Evolutionary conservation across 2,329 filamentous ascomycete genomes (phyloP).

Genomic region (Penicillium vulpinum): DNA sequence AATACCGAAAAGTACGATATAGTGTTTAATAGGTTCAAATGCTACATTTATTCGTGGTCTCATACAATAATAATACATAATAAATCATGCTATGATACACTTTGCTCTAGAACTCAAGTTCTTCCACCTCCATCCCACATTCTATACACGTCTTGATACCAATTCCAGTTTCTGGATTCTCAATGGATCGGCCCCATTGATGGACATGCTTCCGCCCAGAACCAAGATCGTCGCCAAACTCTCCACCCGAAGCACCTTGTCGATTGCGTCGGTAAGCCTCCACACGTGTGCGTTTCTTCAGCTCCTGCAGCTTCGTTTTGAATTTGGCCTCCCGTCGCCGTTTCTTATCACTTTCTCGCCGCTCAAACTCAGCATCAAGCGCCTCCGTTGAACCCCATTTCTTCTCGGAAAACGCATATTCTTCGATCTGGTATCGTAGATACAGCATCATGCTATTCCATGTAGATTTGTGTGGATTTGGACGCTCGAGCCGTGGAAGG

Average conservation of each 20-base stretch:
- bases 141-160: slow-evolving; percentile 70
- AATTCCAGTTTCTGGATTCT: slow-evolving; percentile 58
- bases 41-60: background rate
- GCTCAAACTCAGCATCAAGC: slow-evolving; percentile 84
- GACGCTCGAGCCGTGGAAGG: slow-evolving; percentile 80
- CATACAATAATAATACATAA: background rate
- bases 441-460: slow-evolving; percentile 99
- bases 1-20: too few species aligned
- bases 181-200: slow-evolving; percentile 69
- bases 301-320: slow-evolving; percentile 78
- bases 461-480: slow-evolving; percentile 92
- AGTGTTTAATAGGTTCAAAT: background rate
- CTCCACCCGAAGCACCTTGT: slow-evolving; percentile 49
- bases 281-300: slow-evolving; percentile 91
- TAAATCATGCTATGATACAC: slow-evolving; percentile 2
- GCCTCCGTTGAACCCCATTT: slow-evolving; percentile 91
- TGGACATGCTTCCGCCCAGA: slow-evolving; percentile 76
- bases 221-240: slow-evolving; percentile 76
- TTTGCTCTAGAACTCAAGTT: slow-evolving; percentile 57
- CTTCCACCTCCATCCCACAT: slow-evolving; percentile 68
- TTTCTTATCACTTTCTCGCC: slow-evolving; percentile 76
- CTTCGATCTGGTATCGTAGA: slow-evolving; percentile 88
- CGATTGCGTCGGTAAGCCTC: slow-evolving; percentile 80
- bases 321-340: slow-evolving; percentile 87
- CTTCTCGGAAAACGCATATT: slow-evolving; percentile 75